phyloP scores from a whole-genome alignment of 805 yeast species.

The Dipodascus geniculatus region DNA sequence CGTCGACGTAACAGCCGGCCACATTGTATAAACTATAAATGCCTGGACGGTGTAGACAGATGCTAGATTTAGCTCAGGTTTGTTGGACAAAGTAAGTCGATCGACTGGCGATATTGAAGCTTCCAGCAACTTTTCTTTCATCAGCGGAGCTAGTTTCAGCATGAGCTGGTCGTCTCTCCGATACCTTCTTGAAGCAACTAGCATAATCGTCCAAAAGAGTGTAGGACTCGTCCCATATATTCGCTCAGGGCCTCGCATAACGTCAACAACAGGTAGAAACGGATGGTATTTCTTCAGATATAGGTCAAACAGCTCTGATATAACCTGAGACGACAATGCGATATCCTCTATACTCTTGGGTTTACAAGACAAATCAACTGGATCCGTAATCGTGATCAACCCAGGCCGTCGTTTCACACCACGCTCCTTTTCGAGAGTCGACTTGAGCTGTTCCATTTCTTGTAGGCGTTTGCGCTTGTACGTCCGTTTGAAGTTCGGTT shows the following conservation, averaged over 20 bases:
- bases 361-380: slow-evolving; percentile 11
- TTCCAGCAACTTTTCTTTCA: slow-evolving; percentile 72
- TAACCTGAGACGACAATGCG: slow-evolving; percentile 46
- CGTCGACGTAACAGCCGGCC: slow-evolving; percentile 96
- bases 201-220: slow-evolving; percentile 86
- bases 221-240: slow-evolving; percentile 75
- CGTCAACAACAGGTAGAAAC: slow-evolving; percentile 77
- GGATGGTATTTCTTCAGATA: slow-evolving; percentile 73
- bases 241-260: slow-evolving; percentile 68
- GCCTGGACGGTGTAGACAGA: slow-evolving; percentile 94
- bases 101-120: slow-evolving; percentile 86
- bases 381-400: background rate
- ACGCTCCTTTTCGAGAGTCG: background rate
- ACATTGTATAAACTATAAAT: slow-evolving; percentile 70
- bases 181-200: slow-evolving; percentile 66
- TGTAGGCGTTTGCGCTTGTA: slow-evolving; percentile 52
- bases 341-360: slow-evolving; percentile 67
- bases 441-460: slow-evolving; percentile 38
- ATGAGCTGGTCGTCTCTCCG: slow-evolving; percentile 33
- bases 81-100: slow-evolving; percentile 43
- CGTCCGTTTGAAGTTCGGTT: slow-evolving; percentile 78
- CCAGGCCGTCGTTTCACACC: slow-evolving; percentile 2
- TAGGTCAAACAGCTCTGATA: slow-evolving; percentile 52
- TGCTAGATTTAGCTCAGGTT: slow-evolving; percentile 40
- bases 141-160: slow-evolving; percentile 50